Evolutionary conservation across 257 asterid species (phyloP).

Genomic region (Lantana camara): DNA sequence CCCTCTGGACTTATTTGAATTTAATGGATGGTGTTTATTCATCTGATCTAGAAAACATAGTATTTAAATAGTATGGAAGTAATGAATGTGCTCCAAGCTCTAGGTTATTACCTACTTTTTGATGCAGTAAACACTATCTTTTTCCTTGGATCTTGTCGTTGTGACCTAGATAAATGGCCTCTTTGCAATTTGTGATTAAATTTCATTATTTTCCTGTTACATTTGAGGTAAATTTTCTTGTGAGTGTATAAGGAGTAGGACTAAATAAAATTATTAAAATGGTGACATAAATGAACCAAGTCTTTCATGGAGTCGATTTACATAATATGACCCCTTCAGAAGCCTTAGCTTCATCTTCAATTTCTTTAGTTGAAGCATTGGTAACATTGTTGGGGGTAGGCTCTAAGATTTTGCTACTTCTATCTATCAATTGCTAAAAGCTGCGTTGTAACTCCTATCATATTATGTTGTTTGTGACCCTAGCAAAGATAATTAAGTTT

Average conservation of each 20-base stretch:
- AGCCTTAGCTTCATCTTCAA: too few species aligned
- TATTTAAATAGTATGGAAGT: constrained; percentile 7
- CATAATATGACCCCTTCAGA: too few species aligned
- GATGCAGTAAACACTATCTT: constrained; percentile 16
- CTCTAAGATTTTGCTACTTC: too few species aligned
- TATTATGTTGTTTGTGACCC: too few species aligned
- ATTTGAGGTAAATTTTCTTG: too few species aligned
- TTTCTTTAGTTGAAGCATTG: too few species aligned
- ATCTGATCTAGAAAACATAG: constrained; percentile 16
- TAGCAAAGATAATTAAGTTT: too few species aligned
- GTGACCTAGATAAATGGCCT: constrained; percentile 12
- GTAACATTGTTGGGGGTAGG: too few species aligned
- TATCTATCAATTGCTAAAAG: too few species aligned
- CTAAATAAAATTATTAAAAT: constrained; percentile 25
- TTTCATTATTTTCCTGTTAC: constrained; percentile 15
- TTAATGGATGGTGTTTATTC: constrained; percentile 9
- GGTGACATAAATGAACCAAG: too few species aligned
- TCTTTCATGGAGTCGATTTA: too few species aligned
- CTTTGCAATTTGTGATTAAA: constrained; percentile 4
- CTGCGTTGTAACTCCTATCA: too few species aligned
- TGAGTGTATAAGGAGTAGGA: constrained; percentile 14
- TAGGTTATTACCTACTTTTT: constrained; percentile 3
- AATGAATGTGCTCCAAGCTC: constrained; percentile 7
- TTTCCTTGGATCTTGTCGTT: constrained; percentile 20
- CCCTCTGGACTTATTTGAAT: constrained; percentile 20